Evolutionary conservation across 192 early-diverging fungal species (phyloP).

Genomic region (Linnemannia zychae): DNA sequence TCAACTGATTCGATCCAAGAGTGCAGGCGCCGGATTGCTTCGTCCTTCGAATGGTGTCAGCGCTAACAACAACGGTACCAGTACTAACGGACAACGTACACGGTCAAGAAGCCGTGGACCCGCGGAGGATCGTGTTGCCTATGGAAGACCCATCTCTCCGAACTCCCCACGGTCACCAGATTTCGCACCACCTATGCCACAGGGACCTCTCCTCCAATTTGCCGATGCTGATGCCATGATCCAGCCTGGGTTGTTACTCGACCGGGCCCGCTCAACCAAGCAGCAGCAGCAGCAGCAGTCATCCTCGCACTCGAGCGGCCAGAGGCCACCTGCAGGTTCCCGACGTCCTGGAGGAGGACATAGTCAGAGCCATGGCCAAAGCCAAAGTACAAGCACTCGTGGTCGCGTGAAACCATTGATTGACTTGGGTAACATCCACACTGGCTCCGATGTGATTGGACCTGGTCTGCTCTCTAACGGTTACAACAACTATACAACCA

Average conservation of each 20-base stretch:
- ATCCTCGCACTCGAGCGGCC: background rate
- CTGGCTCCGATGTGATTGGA: conserved; percentile 31
- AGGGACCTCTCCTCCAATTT: conserved; percentile 44
- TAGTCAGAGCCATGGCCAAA: background rate
- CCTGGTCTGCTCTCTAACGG: conserved; percentile 30
- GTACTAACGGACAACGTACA: background rate
- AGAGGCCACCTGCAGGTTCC: background rate
- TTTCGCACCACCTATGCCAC: conserved; percentile 12
- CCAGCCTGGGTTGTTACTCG: conserved; percentile 44
- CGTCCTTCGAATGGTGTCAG: conserved; percentile 14
- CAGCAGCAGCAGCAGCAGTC: conserved; percentile 7
- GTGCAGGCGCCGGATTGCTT: conserved; percentile 40
- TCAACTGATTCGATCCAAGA: conserved; percentile 31
- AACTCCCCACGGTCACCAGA: conserved; percentile 8
- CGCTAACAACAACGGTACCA: background rate
- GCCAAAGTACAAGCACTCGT: background rate
- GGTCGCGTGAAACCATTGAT: conserved; percentile 32
- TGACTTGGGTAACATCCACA: conserved; percentile 38
- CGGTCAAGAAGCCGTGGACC: conserved; percentile 46
- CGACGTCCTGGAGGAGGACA: background rate
- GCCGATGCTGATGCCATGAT: conserved; percentile 46
- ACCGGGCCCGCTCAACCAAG: conserved; percentile 32
- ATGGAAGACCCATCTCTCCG: conserved; percentile 15
- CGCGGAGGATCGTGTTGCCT: conserved; percentile 22
- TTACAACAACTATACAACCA: background rate